Base-by-base conservation (phyloP, 2,329 filamentous ascomycete species). In the Penicillium palitans region DNA sequence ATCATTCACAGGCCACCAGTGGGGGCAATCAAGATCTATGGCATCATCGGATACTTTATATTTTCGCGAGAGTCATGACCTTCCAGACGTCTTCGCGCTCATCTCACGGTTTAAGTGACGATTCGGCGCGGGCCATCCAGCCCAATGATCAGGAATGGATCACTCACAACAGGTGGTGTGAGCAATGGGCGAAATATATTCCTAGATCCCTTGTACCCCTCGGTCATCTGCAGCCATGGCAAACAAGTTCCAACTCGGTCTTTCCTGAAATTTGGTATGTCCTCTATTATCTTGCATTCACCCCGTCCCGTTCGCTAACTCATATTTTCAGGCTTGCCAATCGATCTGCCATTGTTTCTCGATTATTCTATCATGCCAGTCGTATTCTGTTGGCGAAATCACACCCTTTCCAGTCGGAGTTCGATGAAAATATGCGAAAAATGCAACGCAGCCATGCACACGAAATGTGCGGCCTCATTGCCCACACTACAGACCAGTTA, bases 161-260 rank as follows among this genome's bases (percentile, higher is more conserved):
- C 62, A 81, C 83, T 9, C 79, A 96, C n/a, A 93, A 90, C 72
- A 79, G 79, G n/a, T 84, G 93, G 78, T 93, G 90, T 66, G 90
- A 96, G 70, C 82, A 84, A 48, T 98, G 93, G 93, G 88, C 90
- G 64, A 81, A 84, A 52, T 84, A 83, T 53, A 89, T 91, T 31
- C 93, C 93, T 2, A 82, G 89, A 55, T 91, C 90, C 1, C 96
- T 98, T 91, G 88, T 90, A 65, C 90, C 93, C 0, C 86, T 96
- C 73, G 90, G 88, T 1, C 92, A 91, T 71, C 77, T 95, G 1
- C 84, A 88, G 57, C 81, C 89, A 1, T 84, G 84, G 58, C 85
- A 90, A 66, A 87, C 87, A 0, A 81, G 79, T 31, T 83, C 84
- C 1, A 88, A 87, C 64, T 96, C 91, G 3, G 78, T 84, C 1